Percentiles rank a stretch among this genome's conserved stretches.
phyloP scores from a whole-genome alignment of 345 rosid species.

The Rhizophora apiculata region DNA sequence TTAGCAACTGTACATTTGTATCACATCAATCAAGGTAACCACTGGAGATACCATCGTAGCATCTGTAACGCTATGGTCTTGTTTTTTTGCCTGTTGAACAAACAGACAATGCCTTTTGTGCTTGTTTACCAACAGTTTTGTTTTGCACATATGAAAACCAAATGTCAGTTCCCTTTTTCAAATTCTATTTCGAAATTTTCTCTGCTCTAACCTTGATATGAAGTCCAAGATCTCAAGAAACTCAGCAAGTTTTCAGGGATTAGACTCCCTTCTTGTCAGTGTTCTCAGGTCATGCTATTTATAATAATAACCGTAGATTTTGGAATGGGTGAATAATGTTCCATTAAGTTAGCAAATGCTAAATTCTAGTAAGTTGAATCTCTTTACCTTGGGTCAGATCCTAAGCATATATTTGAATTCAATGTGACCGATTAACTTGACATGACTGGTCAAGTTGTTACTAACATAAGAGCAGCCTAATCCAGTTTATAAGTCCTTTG shows the following conservation, averaged over 20 bases:
- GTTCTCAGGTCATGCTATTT: too few relatives aligned
- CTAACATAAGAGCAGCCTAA: too few relatives aligned
- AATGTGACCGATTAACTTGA: too few relatives aligned
- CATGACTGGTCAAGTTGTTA: too few relatives aligned
- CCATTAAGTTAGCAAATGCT: too few relatives aligned
- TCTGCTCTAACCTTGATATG: neutral
- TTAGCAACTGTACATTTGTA: conserved; percentile 12
- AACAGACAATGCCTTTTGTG: conserved; percentile 12
- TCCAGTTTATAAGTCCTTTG: neutral
- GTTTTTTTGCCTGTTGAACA: conserved; percentile 14
- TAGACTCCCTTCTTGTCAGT: too few relatives aligned
- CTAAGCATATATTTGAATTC: too few relatives aligned
- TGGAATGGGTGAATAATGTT: too few relatives aligned
- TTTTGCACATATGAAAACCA: conserved; percentile 18
- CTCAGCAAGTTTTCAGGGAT: neutral
- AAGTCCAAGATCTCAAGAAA: neutral
- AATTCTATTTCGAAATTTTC: neutral
- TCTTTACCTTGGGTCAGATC: too few relatives aligned
- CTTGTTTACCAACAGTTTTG: conserved; percentile 7
- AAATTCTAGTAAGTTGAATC: too few relatives aligned
- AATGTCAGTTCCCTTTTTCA: neutral
- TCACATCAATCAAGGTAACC: conserved; percentile 7
- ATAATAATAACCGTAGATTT: too few relatives aligned
- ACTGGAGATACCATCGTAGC: conserved; percentile 2
- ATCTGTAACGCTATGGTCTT: neutral